phyloP scores from a whole-genome alignment of 1,139 yeast species.

The Pichia cactophila region DNA sequence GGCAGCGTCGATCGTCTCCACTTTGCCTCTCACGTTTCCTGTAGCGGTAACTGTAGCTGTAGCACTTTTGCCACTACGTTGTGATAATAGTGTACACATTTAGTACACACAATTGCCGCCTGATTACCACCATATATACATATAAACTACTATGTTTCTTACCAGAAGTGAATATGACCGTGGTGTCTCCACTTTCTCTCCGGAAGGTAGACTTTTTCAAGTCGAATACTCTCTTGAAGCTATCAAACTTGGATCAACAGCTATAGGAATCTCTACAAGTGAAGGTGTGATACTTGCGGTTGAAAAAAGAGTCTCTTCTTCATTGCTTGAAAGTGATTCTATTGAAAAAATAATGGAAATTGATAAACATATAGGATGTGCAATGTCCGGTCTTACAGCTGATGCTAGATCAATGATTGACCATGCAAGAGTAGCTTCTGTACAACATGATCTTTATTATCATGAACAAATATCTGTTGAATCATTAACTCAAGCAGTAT shows the following conservation, averaged over 20 bases:
- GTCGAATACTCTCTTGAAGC: conserved; percentile 98
- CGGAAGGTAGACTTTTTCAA: conserved; percentile 97
- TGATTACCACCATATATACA: no score
- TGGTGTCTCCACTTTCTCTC: conserved; percentile 97
- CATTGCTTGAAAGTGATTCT: conserved; percentile 82
- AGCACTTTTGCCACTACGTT: neutral
- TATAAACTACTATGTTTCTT: conserved; percentile 57
- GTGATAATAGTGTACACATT: no score
- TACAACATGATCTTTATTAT: conserved; percentile 81
- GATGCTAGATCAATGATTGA: conserved; percentile 99
- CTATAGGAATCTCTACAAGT: conserved; percentile 93
- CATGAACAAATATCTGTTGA: conserved; percentile 93
- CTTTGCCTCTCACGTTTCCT: no score
- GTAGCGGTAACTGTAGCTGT: neutral
- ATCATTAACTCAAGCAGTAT: conserved; percentile 89
- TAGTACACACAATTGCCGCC: no score
- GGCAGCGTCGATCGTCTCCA: neutral
- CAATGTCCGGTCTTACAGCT: conserved; percentile 98
- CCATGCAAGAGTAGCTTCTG: conserved; percentile 90
- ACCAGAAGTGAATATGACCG: conserved; percentile 99
- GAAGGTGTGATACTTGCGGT: conserved; percentile 96
- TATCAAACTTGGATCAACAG: conserved; percentile 92
- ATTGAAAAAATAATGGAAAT: conserved; percentile 95
- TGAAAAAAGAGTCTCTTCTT: conserved; percentile 93
- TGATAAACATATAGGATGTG: conserved; percentile 93